Percentiles rank a stretch among this genome's conserved stretches.
Conservation (phyloP, 768 basidiomycete species). For the Terana coerulea region DNA sequence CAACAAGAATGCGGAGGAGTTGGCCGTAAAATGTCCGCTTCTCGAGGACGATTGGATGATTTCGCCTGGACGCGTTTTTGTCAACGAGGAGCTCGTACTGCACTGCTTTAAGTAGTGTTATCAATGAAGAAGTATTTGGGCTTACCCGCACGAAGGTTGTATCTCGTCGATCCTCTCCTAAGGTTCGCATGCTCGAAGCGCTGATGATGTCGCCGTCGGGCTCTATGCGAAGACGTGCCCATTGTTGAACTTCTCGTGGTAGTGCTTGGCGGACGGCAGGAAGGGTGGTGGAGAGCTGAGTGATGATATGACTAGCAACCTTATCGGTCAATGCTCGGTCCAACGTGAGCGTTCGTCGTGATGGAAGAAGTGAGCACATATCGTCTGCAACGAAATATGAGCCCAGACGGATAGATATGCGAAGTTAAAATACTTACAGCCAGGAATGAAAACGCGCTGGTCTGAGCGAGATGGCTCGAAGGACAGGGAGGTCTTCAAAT, state of each 20-base stretch:
- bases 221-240: neutral
- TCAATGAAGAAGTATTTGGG: neutral
- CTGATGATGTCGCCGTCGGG: neutral
- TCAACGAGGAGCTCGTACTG: neutral
- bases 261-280: too few relatives aligned
- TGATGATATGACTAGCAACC: too few relatives aligned
- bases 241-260: too few relatives aligned
- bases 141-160: neutral
- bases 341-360: too few relatives aligned
- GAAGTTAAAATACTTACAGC: neutral
- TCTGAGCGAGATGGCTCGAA: neutral
- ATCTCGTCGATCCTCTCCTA: neutral
- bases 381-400: neutral
- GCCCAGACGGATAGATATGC: neutral
- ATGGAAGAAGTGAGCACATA: neutral
- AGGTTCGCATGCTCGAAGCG: neutral
- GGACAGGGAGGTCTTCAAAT: neutral
- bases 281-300: too few relatives aligned
- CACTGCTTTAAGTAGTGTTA: too few relatives aligned
- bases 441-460: neutral
- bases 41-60: neutral
- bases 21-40: neutral
- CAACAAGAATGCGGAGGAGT: neutral
- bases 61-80: neutral
- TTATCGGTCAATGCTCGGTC: neutral